phyloP scores from a whole-genome alignment of 2,329 filamentous ascomycete species.

The Fusarium luffae region DNA sequence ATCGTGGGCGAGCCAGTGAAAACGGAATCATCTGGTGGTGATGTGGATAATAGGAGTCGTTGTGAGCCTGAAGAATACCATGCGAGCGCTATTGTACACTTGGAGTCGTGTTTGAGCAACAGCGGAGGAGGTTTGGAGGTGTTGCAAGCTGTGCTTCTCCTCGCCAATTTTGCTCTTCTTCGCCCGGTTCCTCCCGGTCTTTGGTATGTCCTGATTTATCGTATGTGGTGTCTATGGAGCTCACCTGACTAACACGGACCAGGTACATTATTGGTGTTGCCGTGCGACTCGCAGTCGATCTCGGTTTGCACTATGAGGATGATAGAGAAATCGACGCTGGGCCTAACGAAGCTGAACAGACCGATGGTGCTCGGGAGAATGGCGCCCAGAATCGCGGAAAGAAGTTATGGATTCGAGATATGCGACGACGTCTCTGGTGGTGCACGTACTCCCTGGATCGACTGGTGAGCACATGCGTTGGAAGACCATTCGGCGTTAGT shows the following conservation, averaged over 20 bases:
- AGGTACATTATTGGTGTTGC: constrained; percentile 95
- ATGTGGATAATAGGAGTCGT: constrained; percentile 52
- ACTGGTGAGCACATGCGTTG: constrained; percentile 94
- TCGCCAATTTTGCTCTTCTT: constrained; percentile 91
- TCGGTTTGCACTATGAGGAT: constrained; percentile 93
- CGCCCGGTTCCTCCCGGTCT: constrained; percentile 91
- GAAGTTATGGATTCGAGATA: constrained; percentile 85
- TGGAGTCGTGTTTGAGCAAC: constrained; percentile 86
- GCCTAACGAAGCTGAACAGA: constrained; percentile 50
- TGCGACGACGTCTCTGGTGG: constrained; percentile 93
- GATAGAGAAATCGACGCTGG: constrained; percentile 71
- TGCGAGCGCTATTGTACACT: constrained; percentile 89
- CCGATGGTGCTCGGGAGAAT: constrained; percentile 49
- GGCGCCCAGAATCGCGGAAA: constrained; percentile 67
- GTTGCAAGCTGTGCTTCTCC: constrained; percentile 88
- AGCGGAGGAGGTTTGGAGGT: constrained; percentile 93
- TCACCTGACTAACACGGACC: constrained; percentile 26
- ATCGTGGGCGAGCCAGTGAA: constrained; percentile 77
- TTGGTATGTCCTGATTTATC: constrained; percentile 65
- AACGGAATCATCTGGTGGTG: constrained; percentile 55
- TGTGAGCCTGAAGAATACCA: constrained; percentile 95
- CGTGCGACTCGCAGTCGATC: constrained; percentile 87
- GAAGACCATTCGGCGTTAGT: constrained; percentile 92
- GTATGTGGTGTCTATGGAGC: constrained; percentile 1
- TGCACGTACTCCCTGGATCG: constrained; percentile 95